A percentile compares a stretch with the other conserved stretches of the same genome.
phyloP scores from a whole-genome alignment of 805 yeast genomes.

The Candida boidinii region DNA sequence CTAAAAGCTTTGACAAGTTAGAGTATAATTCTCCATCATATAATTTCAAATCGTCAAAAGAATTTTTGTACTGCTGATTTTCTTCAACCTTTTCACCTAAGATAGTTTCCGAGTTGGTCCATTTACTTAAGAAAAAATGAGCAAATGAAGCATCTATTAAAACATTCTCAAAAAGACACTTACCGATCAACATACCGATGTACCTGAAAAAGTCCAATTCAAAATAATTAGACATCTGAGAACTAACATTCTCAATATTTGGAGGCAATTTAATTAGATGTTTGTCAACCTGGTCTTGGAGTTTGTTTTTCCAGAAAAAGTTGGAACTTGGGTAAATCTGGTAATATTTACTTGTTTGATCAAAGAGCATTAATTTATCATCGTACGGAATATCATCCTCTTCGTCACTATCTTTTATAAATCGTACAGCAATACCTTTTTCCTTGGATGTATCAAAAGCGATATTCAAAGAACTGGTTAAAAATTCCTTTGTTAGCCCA shows the following conservation, averaged over 20 bases:
- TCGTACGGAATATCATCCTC: background rate
- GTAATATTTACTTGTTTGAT: conserved; percentile 39
- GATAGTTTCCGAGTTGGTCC: conserved; percentile 23
- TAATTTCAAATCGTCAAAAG: conserved; percentile 71
- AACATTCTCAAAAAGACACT: conserved; percentile 78
- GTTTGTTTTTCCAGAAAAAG: conserved; percentile 17
- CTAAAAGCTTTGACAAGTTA: conserved; percentile 54
- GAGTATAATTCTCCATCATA: conserved; percentile 61
- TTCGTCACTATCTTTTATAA: background rate
- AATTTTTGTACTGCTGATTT: conserved; percentile 33
- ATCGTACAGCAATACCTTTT: too few species aligned
- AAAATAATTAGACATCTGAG: conserved; percentile 11
- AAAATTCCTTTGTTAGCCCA: conserved; percentile 85
- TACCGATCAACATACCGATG: conserved; percentile 79
- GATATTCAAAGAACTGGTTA: conserved; percentile 62
- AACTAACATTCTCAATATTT: conserved; percentile 3
- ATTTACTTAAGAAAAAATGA: conserved; percentile 70
- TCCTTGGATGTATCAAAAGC: conserved; percentile 43
- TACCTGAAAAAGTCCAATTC: conserved; percentile 37
- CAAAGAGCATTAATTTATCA: conserved; percentile 26
- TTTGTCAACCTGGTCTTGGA: too few species aligned
- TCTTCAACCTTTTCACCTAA: conserved; percentile 4
- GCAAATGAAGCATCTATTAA: conserved; percentile 80
- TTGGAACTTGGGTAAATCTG: conserved; percentile 71
- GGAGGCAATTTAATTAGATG: conserved; percentile 11